phyloP scores from a whole-genome alignment of 495 filamentous ascomycete species.

The Hypoxylon fuscum region DNA sequence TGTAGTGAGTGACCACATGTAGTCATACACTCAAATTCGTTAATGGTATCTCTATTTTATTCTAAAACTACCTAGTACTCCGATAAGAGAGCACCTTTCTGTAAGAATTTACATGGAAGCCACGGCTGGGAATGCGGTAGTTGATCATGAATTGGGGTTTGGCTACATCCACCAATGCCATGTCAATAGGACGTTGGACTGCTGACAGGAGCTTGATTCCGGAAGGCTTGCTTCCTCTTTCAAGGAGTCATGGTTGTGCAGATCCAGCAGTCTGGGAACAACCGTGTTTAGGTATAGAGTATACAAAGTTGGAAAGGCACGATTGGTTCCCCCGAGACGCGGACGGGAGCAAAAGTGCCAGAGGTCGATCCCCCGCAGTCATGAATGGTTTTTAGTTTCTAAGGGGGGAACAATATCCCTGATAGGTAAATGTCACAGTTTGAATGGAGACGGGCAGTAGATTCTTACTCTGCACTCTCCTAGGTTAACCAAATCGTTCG shows the following conservation, averaged over 20 bases:
- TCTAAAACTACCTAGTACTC: no score
- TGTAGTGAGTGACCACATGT: no score
- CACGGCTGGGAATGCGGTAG: constrained; percentile 12
- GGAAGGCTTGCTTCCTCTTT: constrained; percentile 33
- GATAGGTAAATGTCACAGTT: no score
- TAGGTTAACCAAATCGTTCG: constrained; percentile 20
- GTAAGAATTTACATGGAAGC: constrained; percentile 13
- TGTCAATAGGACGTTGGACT: constrained; percentile 19
- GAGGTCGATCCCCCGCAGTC: constrained; percentile 22
- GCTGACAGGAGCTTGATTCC: constrained; percentile 5
- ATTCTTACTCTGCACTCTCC: constrained; percentile 7
- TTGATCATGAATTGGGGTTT: neutral
- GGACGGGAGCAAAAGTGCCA: no score
- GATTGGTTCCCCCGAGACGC: no score
- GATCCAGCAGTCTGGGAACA: constrained; percentile 19
- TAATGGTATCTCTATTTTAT: no score
- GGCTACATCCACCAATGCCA: constrained; percentile 10
- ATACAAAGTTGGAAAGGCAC: constrained; percentile 4
- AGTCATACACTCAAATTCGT: no score
- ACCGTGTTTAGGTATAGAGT: no score
- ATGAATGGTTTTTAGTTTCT: neutral
- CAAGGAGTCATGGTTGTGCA: constrained; percentile 15
- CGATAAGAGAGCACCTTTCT: constrained; percentile 10
- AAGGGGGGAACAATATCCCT: no score
- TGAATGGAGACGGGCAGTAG: no score